phyloP scores from a whole-genome alignment of 768 basidiomycete genomes.

The Boletus pseudo-olivaceus region DNA sequence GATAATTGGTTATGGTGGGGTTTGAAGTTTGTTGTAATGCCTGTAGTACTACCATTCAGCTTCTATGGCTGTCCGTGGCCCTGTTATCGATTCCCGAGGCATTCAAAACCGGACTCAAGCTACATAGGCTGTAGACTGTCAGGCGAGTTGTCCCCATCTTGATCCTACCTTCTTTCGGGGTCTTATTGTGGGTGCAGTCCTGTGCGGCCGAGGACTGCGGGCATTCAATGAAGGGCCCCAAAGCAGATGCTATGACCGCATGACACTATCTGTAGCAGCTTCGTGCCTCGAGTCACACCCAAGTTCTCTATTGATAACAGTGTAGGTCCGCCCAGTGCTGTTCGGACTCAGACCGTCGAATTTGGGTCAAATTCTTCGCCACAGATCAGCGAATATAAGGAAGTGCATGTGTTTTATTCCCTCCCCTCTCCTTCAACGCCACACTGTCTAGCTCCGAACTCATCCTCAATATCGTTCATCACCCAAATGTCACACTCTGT shows the following conservation, averaged over 20 bases:
- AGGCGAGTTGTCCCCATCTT: background rate
- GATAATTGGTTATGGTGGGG: background rate
- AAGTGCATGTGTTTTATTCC: background rate
- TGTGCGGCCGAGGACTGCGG: background rate
- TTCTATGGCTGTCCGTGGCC: too few species aligned
- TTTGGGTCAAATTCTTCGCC: background rate
- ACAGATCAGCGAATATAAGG: background rate
- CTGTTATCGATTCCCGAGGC: too few species aligned
- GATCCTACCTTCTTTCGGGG: background rate
- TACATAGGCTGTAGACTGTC: background rate
- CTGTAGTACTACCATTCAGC: background rate
- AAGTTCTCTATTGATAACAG: background rate
- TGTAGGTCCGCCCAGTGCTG: constrained; percentile 12
- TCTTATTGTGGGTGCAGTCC: background rate
- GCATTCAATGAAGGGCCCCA: background rate
- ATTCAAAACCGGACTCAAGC: too few species aligned
- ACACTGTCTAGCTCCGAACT: background rate
- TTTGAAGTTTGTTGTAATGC: background rate
- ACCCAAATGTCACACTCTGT: constrained; percentile 4
- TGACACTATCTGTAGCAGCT: background rate
- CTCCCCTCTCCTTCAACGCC: background rate
- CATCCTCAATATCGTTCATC: background rate
- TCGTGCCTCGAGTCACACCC: background rate
- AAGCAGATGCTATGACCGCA: too few species aligned
- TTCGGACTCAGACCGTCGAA: constrained; percentile 4